phyloP scores from a whole-genome alignment of 2,329 filamentous ascomycete genomes.

The Aspergillus chevalieri region DNA sequence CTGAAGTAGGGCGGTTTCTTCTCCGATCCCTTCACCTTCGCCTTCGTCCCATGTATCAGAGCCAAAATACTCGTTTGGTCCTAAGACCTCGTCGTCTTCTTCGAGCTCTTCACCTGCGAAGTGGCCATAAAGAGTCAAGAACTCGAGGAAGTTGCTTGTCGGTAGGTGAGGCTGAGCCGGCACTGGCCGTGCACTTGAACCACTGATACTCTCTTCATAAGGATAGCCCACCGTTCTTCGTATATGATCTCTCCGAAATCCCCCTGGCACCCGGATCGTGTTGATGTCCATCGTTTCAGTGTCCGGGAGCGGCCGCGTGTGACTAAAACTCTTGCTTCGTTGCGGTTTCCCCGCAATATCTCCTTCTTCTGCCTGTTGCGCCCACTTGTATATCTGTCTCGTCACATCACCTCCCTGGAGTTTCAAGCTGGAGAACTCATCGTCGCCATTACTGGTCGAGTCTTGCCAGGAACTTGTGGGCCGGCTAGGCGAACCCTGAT shows the following conservation, averaged over 20 bases:
- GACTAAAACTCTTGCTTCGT: conserved; percentile 82
- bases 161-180: conserved; percentile 58
- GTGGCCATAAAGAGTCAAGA: conserved; percentile 89
- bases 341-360: conserved; percentile 53
- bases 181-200: conserved; percentile 31
- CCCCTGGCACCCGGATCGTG: conserved; percentile 86
- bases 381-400: conserved; percentile 92
- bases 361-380: conserved; percentile 74
- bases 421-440: conserved; percentile 88
- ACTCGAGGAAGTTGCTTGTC: conserved; percentile 92
- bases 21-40: conserved; percentile 69
- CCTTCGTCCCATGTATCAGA: conserved; percentile 62
- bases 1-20: conserved; percentile 70
- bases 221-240: conserved; percentile 67
- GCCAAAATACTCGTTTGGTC: conserved; percentile 84
- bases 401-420: conserved; percentile 94
- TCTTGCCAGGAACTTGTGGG: conserved; percentile 27
- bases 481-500: conserved; percentile 32
- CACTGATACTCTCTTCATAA: conserved; percentile 38
- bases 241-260: conserved; percentile 85
- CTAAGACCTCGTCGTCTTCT: conserved; percentile 86
- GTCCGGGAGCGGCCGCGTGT: conserved; percentile 70
- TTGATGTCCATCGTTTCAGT: conserved; percentile 77
- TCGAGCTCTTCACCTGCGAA: conserved; percentile 96
- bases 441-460: conserved; percentile 47